Base-by-base conservation (phyloP, 106 monocot species). In the Ottelia alismoides region DNA sequence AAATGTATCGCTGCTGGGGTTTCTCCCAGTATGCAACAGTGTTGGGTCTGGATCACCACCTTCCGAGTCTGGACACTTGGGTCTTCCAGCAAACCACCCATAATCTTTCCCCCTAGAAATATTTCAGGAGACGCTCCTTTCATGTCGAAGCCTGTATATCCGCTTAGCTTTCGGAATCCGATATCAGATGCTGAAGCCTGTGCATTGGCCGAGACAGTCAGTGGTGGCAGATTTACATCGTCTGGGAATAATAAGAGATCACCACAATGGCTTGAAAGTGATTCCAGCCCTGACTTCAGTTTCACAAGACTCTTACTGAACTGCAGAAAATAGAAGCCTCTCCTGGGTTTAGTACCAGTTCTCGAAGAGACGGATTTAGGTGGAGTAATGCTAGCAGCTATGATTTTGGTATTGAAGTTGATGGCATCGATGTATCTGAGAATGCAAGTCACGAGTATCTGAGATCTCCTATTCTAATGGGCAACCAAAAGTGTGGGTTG, bases 141-240 rank as follows among this genome's bases (percentile, higher is more conserved):
- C 74, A 92, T 83, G 83, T 87, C 92, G 12, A 92, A 87, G 55
- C 92, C 92, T 5, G 80, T 92, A 20, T 87, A 83, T 67, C 92
- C 87, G 0, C 64, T 92, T 18, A 60, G 80, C 19, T 83, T 80
- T 61, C 79, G 65, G 26, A 92, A 87, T 67, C 87, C 80, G 10
- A 75, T 80, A 56, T 87, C 82, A 27, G 82, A 74, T 62, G 55
- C 56, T 11, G 84, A 80, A 62, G 53, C 61, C 5, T 55, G 35
- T 55, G 70, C 46, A 22, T 57, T 68, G 30, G 58, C 70, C 14
- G 72, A 78, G 47, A 16, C 63, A 17, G 70, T 65, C 31, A 53
- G 63, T 19, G 63, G 64, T 19, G 53, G 65, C 59, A 55, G 65
- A 47, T 64, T 27, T 21, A 59, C 63, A 24, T 69, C 74, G n/a